phyloP scores from a whole-genome alignment of 768 basidiomycete species.

The Auricularia cornea region DNA sequence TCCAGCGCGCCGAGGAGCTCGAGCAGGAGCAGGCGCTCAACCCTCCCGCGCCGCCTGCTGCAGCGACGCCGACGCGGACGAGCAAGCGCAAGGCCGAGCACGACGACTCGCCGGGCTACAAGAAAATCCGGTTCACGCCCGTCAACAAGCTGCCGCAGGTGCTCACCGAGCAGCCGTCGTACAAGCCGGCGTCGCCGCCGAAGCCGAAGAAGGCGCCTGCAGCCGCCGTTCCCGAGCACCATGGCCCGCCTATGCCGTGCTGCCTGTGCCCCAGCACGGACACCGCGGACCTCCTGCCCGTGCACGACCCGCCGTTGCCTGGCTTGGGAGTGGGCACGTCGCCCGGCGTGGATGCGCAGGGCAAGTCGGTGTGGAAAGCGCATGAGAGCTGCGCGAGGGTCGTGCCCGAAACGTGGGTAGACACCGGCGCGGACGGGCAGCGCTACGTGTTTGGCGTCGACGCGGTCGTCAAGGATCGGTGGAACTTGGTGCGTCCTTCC shows the following conservation, averaged over 20 bases:
- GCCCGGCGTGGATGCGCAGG: slow-evolving; percentile 40
- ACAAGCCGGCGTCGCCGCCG: slow-evolving; percentile 9
- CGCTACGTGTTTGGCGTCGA: slow-evolving; percentile 75
- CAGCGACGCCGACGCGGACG: slow-evolving; percentile 12
- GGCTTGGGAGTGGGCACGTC: slow-evolving; percentile 23
- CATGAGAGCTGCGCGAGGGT: slow-evolving; percentile 74
- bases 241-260: slow-evolving; percentile 48
- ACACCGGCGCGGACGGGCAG: slow-evolving; percentile 38
- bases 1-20: slow-evolving; percentile 50
- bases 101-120: slow-evolving; percentile 30
- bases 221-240: slow-evolving; percentile 26
- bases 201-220: neutral
- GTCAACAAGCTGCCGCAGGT: neutral
- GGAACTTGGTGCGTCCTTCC: slow-evolving; percentile 66
- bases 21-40: slow-evolving; percentile 15
- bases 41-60: slow-evolving; percentile 11
- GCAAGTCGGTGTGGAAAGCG: slow-evolving; percentile 52
- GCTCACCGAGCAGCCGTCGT: neutral
- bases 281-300: slow-evolving; percentile 48
- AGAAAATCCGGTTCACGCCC: slow-evolving; percentile 24
- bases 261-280: slow-evolving; percentile 55
- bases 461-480: slow-evolving; percentile 81
- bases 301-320: slow-evolving; percentile 56
- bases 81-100: slow-evolving; percentile 36
- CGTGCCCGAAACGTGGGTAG: slow-evolving; percentile 90